Evolutionary conservation across 2,329 filamentous ascomycete genomes (phyloP), one percentile per base, ranked within the genome.

Genomic region (Fusarium continuum): DNA sequence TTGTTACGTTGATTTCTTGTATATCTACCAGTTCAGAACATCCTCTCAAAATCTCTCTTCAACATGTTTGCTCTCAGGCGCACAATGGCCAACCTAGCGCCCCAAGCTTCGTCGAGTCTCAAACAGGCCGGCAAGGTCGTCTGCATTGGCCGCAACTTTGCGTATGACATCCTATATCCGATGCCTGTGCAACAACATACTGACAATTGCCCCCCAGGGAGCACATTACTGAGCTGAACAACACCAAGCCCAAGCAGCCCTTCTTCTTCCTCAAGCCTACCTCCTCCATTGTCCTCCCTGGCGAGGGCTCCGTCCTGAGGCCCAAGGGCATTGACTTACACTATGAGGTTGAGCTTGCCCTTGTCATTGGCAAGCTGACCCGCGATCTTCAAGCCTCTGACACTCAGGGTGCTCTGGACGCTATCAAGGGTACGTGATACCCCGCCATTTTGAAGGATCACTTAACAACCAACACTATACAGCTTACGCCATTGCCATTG

Each of bases 211-310:
- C 44, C 29, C 28, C 8, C 41, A 95, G 92, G 72, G 95, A 97
- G 77, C 95, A 99, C 79, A 90, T 98, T 74, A 87, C 90, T 64
- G 95, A 99, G 82, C 86, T 99, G 69, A 93, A 93, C 78, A 97
- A 90, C 78, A 83, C 85, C 59, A 88, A 88, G 66, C 95, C 95
- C 45, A 96, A 95, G 77, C 93, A 97, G 78, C 95, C 95, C 22
- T 98, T 99, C 81, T 99, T 97, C 88, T 99, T 99, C 85, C 86
- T 98, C 70, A 99, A 99, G 84, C 95, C 95, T 2, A 81, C 93
- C 1, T 92, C 91, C 34, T 91, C 93, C 4, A 91, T 99, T 69
- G 85, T 98, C 5, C 83, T 91, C 19, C 92, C 92, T 0, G 85
- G 87, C 23, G 85, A 88, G 53, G 93, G 93, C 1, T 89, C 93